A percentile compares a stretch with the other conserved stretches of the same genome.
Evolutionary conservation across 208 protist species (phyloP).

Genomic region (Tritrichomonas foetus): DNA sequence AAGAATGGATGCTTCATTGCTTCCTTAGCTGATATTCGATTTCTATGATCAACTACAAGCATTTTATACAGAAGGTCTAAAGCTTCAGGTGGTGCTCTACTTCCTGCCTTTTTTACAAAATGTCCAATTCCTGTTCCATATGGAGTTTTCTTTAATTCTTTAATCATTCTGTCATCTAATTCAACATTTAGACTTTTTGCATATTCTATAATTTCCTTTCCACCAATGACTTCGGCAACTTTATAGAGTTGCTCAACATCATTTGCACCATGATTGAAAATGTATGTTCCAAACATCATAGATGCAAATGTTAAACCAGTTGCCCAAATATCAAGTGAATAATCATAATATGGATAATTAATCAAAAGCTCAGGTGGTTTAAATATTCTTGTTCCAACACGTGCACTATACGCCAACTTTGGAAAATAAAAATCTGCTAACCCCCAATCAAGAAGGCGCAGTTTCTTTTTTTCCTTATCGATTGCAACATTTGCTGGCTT

Average conservation of each 20-base stretch:
- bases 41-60: neutral
- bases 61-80: neutral
- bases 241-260: too few species aligned
- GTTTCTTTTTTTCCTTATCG: constrained; percentile 78
- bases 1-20: neutral
- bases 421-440: constrained; percentile 98
- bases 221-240: too few species aligned
- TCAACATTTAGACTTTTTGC: too few species aligned
- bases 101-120: neutral
- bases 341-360: constrained; percentile 93
- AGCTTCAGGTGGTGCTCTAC: neutral
- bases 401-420: constrained; percentile 85
- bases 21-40: neutral
- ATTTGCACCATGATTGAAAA: too few species aligned
- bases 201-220: too few species aligned
- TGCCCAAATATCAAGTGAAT: constrained; percentile 96
- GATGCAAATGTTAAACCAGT: constrained; percentile 93
- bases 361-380: constrained; percentile 95
- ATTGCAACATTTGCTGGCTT: constrained; percentile 99
- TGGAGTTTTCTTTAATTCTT: too few species aligned
- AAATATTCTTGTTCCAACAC: constrained; percentile 96
- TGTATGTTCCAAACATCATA: neutral
- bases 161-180: too few species aligned
- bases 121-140: neutral
- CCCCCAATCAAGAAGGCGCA: constrained; percentile 84